Base-by-base conservation (phyloP, 352 stramenopile species). In the Pythium oligandrum region DNA sequence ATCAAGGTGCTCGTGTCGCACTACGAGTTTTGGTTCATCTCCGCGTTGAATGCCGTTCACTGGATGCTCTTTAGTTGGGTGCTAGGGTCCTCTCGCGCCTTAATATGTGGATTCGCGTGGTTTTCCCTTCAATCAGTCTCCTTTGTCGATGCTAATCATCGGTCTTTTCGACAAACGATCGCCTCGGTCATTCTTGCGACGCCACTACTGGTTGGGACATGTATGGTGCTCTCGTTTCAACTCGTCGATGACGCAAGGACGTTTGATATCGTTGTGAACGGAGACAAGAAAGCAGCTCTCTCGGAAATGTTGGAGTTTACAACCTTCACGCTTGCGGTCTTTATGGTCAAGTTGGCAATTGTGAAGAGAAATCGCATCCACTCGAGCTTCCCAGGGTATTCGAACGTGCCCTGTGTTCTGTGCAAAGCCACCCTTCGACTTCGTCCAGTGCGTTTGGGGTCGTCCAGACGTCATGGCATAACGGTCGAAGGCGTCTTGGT, bases 1-100 rank as follows among this genome's bases (percentile, higher is more conserved):
- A 4, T 61, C n/a, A 2, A 33, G 39, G 46, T 61, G 1, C 33
- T 61, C 1, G 32, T 12, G 2, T 12, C 42, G 17, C 36, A 38
- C 40, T 59, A 59, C 46, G 53, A 59, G 32, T 59, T 59, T 35
- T 59, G 53, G 53, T 59, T 59, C 40, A 44, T 59, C 12, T 38
- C 38, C 3, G 17, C 43, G 1, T 40, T 59, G 44, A 59, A 59
- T 33, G 53, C n/a, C 9, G 30, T 44, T 39, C 53, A 54, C 46
- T 59, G 53, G 45, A 43, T 54, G 17, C 32, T 54, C 2, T n/a
- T 59, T 12, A 46, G 17, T 4, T 36, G 26, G 30, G 53, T 53
- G n/a, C 40, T 59, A 4, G 37, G 40, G 7, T 42, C 50, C 17
- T 32, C 51, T 5, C 53, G 53, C 12, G 45, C n/a, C 11, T 2